These are phyloP conservation scores for Ogataea sp. DNA, from an alignment of 805 yeast species.

Conservation along the genomic window DNA sequence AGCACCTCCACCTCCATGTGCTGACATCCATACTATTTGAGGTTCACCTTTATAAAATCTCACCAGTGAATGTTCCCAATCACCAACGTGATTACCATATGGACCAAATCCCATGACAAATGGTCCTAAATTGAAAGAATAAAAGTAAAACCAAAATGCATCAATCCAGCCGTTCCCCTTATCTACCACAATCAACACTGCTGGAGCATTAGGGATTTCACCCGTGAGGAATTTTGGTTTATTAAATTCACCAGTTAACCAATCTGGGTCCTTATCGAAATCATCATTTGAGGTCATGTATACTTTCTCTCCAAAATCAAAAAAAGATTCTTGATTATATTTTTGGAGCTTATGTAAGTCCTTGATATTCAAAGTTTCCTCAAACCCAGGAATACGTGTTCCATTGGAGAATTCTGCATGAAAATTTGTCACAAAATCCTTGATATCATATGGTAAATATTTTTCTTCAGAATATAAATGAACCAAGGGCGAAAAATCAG, in stretches of 20 bases:
- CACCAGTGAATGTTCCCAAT: slow-evolving; percentile 94
- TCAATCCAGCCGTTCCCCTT: slow-evolving; percentile 94
- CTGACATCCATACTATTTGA: slow-evolving; percentile 88
- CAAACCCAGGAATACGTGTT: slow-evolving; percentile 23
- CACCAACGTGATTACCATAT: slow-evolving; percentile 94
- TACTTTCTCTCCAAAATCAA: slow-evolving; percentile 25
- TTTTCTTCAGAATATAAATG: slow-evolving; percentile 84
- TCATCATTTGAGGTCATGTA: slow-evolving; percentile 64
- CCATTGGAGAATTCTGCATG: slow-evolving; percentile 47
- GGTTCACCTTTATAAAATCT: slow-evolving; percentile 80
- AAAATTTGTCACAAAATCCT: slow-evolving; percentile 60
- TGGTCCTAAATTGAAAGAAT: slow-evolving; percentile 91
- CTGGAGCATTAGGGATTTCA: slow-evolving; percentile 67
- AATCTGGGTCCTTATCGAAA: slow-evolving; percentile 66
- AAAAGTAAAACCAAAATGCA: slow-evolving; percentile 93
- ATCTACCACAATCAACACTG: slow-evolving; percentile 74
- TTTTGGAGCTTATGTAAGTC: slow-evolving; percentile 27
- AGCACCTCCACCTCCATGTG: slow-evolving; percentile 97
- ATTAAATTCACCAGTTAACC: slow-evolving; percentile 72
- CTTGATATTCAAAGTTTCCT: slow-evolving; percentile 19
- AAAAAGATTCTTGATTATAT: slow-evolving; percentile 13
- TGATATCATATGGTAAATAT: slow-evolving; percentile 78
- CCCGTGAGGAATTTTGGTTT: slow-evolving; percentile 70
- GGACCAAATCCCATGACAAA: slow-evolving; percentile 98
- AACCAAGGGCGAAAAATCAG: slow-evolving; percentile 68